These are phyloP conservation scores for Pseudoperonospora humuli DNA, from an alignment of 352 stramenopile species.

Conservation along the genomic window DNA sequence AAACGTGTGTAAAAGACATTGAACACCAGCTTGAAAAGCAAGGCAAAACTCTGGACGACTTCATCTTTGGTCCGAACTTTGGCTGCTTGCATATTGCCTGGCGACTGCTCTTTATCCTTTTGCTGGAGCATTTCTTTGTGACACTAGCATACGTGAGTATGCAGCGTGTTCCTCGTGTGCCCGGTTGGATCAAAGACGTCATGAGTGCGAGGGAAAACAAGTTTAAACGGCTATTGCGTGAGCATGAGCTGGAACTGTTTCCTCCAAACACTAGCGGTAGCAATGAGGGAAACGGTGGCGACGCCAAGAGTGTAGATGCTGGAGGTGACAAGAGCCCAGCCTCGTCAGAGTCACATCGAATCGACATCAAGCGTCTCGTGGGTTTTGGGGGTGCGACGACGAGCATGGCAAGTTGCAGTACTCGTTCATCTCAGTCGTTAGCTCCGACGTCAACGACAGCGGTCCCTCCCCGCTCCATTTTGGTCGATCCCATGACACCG, in stretches of 20 bases:
- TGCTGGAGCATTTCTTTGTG: conserved; percentile 51
- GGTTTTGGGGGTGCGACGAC: conserved; percentile 22
- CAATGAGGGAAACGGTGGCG: neutral
- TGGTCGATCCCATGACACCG: conserved; percentile 45
- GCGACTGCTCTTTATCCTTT: conserved; percentile 48
- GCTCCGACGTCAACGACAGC: conserved; percentile 10
- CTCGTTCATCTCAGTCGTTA: conserved; percentile 6
- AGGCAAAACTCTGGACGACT: conserved; percentile 59
- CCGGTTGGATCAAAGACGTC: conserved; percentile 40
- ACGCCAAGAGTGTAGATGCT: neutral
- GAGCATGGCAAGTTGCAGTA: conserved; percentile 21
- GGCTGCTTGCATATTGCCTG: conserved; percentile 50
- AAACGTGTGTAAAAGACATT: conserved; percentile 48
- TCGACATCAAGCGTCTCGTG: conserved; percentile 28
- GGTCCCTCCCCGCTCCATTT: conserved; percentile 21
- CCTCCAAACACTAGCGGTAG: conserved; percentile 9
- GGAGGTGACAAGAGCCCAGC: conserved; percentile 8
- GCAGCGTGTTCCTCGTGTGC: conserved; percentile 41
- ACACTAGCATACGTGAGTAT: conserved; percentile 47
- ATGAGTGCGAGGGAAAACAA: conserved; percentile 53
- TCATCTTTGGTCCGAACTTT: conserved; percentile 58
- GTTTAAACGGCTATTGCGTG: conserved; percentile 51
- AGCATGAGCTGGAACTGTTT: conserved; percentile 44
- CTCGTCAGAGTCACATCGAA: conserved; percentile 29
- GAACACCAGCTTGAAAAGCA: conserved; percentile 45